These are phyloP conservation scores for Candida qinlingensis DNA, from an alignment of 805 yeast species.

Conservation along the genomic window DNA sequence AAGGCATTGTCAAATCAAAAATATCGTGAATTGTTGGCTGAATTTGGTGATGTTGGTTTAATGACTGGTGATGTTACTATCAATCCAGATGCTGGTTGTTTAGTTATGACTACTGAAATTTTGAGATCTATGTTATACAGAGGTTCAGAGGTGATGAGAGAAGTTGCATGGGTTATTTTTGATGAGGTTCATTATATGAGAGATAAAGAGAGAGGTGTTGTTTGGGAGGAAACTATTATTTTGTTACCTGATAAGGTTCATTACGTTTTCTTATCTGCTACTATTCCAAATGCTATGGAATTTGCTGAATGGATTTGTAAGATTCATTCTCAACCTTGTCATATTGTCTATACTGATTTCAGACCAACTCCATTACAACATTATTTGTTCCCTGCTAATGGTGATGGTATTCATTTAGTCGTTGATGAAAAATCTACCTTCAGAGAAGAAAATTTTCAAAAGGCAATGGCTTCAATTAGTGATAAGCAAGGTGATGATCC, in stretches of 20 bases:
- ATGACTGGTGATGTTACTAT: slow-evolving; percentile 99
- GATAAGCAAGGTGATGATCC: slow-evolving; percentile 85
- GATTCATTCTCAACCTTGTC: slow-evolving; percentile 94
- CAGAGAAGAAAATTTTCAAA: slow-evolving; percentile 96
- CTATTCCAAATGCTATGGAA: slow-evolving; percentile 97
- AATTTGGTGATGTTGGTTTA: slow-evolving; percentile 90
- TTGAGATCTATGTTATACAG: slow-evolving; percentile 92
- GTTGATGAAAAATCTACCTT: slow-evolving; percentile 96
- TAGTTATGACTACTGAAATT: slow-evolving; percentile 99
- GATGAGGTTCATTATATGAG: slow-evolving; percentile 99
- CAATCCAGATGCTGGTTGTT: slow-evolving; percentile 96
- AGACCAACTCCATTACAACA: slow-evolving; percentile 99
- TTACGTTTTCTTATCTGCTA: slow-evolving; percentile 89
- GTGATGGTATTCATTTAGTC: slow-evolving; percentile 95
- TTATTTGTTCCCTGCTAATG: slow-evolving; percentile 96
- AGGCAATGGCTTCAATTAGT: slow-evolving; percentile 92
- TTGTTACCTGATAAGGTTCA: slow-evolving; percentile 93
- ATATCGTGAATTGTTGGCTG: slow-evolving; percentile 84
- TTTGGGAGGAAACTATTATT: slow-evolving; percentile 98
- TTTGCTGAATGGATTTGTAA: slow-evolving; percentile 98
- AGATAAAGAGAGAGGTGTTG: slow-evolving; percentile 97
- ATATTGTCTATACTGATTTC: slow-evolving; percentile 96
- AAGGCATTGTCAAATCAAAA: slow-evolving; percentile 88
- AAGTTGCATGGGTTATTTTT: slow-evolving; percentile 97
- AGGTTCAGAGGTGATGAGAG: slow-evolving; percentile 97